Evolutionary conservation across 352 stramenopile genomes (phyloP).

Genomic region (Pythium vanterpoolii): DNA sequence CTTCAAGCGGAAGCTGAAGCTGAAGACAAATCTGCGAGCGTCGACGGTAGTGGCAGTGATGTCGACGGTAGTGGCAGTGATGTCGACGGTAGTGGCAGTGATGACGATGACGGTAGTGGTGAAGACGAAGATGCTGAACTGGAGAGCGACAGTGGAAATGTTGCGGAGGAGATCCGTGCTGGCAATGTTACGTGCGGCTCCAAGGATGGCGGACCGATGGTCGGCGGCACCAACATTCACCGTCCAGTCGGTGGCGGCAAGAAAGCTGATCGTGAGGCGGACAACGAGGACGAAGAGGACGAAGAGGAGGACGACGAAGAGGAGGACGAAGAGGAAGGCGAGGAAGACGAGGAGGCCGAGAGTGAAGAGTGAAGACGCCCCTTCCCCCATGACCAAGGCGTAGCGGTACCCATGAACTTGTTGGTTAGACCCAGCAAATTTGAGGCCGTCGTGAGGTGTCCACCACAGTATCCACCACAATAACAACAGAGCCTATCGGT

Average conservation of each 20-base stretch:
- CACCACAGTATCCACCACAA: too few relatives aligned
- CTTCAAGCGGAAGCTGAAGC: neutral
- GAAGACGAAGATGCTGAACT: neutral
- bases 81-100: neutral
- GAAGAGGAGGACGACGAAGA: slow-evolving; percentile 6
- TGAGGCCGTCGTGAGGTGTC: too few relatives aligned
- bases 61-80: neutral
- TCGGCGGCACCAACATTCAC: neutral
- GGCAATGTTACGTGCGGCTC: too few relatives aligned
- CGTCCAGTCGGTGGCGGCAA: neutral
- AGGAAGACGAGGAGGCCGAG: neutral
- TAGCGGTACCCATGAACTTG: too few relatives aligned
- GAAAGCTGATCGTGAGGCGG: neutral
- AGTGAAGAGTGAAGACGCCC: neutral
- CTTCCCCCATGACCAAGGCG: neutral
- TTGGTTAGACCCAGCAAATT: too few relatives aligned
- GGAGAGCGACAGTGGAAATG: neutral
- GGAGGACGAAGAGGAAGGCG: neutral
- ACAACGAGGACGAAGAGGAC: neutral
- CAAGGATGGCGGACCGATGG: neutral
- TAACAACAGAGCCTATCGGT: too few relatives aligned
- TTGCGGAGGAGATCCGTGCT: neutral
- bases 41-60: neutral
- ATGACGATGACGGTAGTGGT: neutral
- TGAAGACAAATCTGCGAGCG: too few relatives aligned